Percentiles rank a stretch among this genome's conserved stretches.
These are phyloP conservation scores for Aspergillus sclerotioniger DNA, from an alignment of 495 filamentous ascomycete species.

Conservation along the genomic window DNA sequence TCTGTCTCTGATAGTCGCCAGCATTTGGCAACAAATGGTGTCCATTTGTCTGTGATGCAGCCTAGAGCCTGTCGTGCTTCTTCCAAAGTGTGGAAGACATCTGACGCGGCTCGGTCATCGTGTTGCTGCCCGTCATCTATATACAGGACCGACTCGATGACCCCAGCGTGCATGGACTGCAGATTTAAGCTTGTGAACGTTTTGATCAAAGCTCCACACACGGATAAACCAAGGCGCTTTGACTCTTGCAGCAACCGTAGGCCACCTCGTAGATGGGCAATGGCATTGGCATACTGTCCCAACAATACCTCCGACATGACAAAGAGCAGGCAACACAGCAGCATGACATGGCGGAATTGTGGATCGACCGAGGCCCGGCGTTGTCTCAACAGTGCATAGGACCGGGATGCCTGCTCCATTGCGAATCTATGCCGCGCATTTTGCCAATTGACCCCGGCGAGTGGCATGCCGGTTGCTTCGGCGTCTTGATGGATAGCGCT, in stretches of 20 bases:
- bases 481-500: constrained; percentile 21
- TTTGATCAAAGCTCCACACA: not conserved
- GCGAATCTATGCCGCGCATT: constrained; percentile 17
- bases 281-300: constrained; percentile 16
- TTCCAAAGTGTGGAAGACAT: not conserved
- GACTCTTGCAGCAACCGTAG: constrained; percentile 13
- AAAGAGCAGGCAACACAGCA: constrained; percentile 24
- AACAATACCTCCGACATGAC: constrained; percentile 17
- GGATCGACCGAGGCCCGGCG: constrained; percentile 20
- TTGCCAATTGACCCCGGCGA: constrained; percentile 12
- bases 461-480: constrained; percentile 10
- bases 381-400: constrained; percentile 8
- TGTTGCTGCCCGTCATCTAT: too few species aligned
- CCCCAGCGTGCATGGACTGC: not conserved
- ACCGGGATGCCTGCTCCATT: constrained; percentile 17
- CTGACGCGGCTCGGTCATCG: not conserved
- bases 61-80: not conserved
- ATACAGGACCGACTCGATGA: too few species aligned
- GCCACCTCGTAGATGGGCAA: constrained; percentile 17
- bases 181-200: not conserved
- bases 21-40: constrained; percentile 20
- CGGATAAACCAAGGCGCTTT: not conserved
- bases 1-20: constrained; percentile 18
- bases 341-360: constrained; percentile 13
- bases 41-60: constrained; percentile 5